Evolutionary conservation across 805 yeast species (phyloP), one percentile per base, ranked within the genome.

Genomic region (Candida koratica): DNA sequence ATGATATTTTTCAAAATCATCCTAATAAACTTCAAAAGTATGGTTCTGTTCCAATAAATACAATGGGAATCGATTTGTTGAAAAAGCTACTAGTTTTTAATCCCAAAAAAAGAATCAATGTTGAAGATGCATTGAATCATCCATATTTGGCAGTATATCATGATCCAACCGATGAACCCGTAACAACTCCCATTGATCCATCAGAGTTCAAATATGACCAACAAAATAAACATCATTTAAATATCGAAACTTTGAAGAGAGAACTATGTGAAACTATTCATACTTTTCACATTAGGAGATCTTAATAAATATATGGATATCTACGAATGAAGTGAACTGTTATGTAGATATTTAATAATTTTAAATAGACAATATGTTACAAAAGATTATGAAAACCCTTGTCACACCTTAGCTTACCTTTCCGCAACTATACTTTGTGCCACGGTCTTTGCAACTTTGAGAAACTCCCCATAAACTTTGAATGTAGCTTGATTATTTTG

Each of bases 101-200:
- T 55, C 97, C 97, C 3, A 71, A 68, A 29, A 73, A 77, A 49
- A 74, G 98, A 58, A 82, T 89, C 38, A 79, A 88, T 0, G 97
- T 89, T 3, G 87, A 84, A 39, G 83, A 87, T 48, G 97, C 97
- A 0, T 67, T 93, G 34, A 72, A 69, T 42, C 98, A 93, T 61
- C 96, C 96, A 6, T 93, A 90, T 56, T 62, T 93, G 37, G 71
- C 79, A 31, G 75, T 84, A 20, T 93, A 96, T 89, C 97, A 64
- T 37, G 69, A 64, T 34, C 55, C 59, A 1, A 41, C 33, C 10
- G 64, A 59, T 34, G 66, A 61, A 30, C 67, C 64, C 2, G 38
- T 34, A 0, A 51, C 52, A 4, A 30, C 36, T 3, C 57, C 60
- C 1, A 55, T 60, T 15, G 30, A 42, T 2, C 27, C 28, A 4